Base-by-base conservation (phyloP, 495 filamentous ascomycete species). In the Penicillium subrubescens region DNA sequence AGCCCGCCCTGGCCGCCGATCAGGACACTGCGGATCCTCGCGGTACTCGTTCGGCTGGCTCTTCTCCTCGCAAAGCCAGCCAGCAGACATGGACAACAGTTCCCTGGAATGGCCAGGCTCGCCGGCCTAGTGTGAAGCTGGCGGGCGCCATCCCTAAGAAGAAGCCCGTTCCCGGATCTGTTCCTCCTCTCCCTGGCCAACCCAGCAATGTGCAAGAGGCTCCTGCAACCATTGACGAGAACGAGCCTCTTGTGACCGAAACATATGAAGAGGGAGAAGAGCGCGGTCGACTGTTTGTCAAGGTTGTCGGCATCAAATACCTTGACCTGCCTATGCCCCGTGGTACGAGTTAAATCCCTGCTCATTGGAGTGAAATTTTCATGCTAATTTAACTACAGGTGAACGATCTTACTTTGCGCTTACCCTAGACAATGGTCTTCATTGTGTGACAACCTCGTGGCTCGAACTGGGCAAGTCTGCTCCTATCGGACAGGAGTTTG, bases 401-500 rank as follows among this genome's bases (percentile, higher is more conserved):
- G 93, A 98, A 77, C 89, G 90, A 60, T 91, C 92, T 6, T 92
- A 92, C 79, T 99, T 99, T 79, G 90, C 93, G 55, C 83, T 99
- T 10, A 99, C 95, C 2, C 84, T 99, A 27, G 95, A 99, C 78
- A 99, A 99, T 69, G 95, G 95, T 29, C 85, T 99, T 3, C 95
- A 99, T 75, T 99, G 95, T 71, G 95, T 99, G 11, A 98, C 95
- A 1, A 99, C 95, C 7, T 87, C 93, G 0, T 98, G 93, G 92
- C 79, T 97, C 3, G 95, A 99, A 73, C 82, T 99, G 29, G 96
- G 93, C 54, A 91, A 90, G 62, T 93, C 88, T 46, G 96, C 96
- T 19, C 94, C 96, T 4, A 97, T 99, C 68, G 95, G 95, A 21
- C 95, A 99, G 70, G 95, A 99, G 73, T 99, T 99, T 64, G 95